A percentile compares a stretch with the other conserved stretches of the same genome.
Evolutionary conservation across 495 filamentous ascomycete species (phyloP).

Genomic region (Bacidia gigantensis): DNA sequence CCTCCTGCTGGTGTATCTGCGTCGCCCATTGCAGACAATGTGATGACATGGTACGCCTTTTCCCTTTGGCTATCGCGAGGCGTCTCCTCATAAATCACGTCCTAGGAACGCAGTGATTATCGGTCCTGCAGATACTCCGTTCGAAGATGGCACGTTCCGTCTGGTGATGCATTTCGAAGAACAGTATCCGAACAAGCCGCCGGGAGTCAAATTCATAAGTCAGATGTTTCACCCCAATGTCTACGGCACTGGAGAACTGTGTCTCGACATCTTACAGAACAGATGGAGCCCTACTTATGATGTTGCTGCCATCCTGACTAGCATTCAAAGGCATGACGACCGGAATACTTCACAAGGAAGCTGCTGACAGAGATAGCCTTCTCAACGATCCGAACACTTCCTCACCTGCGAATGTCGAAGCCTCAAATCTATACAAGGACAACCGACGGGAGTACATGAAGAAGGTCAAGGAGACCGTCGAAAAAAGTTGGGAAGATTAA

Average conservation of each 20-base stretch:
- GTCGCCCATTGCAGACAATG: conserved; percentile 93
- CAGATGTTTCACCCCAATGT: conserved; percentile 99
- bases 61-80: background rate
- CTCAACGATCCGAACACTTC: conserved; percentile 97
- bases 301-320: conserved; percentile 91
- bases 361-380: conserved; percentile 42
- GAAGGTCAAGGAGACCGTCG: conserved; percentile 87
- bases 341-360: conserved; percentile 4
- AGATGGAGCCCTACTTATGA: conserved; percentile 98
- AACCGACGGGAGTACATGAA: conserved; percentile 94
- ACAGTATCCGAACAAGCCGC: conserved; percentile 95
- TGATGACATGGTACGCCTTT: conserved; percentile 83
- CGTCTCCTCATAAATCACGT: conserved; percentile 2
- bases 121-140: conserved; percentile 91
- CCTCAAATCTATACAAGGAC: conserved; percentile 96
- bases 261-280: conserved; percentile 94
- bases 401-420: conserved; percentile 94
- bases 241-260: conserved; percentile 91
- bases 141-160: conserved; percentile 95
- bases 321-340: conserved; percentile 71
- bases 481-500: conserved; percentile 97
- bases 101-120: conserved; percentile 97
- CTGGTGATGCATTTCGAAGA: conserved; percentile 99
- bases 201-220: conserved; percentile 94
- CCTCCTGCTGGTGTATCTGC: conserved; percentile 94